A percentile compares a stretch with the other conserved stretches of the same genome.
Conservation (phyloP, 2,329 filamentous ascomycete genomes). For the Graphiopsis chlorocephala region DNA sequence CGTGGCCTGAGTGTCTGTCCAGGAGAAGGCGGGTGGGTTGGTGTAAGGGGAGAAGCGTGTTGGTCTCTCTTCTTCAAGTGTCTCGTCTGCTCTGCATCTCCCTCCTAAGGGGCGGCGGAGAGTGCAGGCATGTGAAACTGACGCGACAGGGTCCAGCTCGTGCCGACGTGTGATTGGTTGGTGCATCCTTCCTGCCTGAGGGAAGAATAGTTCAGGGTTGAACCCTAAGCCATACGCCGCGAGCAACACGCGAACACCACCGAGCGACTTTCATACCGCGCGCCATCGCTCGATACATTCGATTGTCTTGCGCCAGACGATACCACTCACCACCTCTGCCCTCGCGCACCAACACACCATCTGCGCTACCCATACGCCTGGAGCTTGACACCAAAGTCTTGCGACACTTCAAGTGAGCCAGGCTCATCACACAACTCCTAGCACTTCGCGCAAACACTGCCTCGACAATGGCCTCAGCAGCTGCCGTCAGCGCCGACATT, state of each 20-base stretch:
- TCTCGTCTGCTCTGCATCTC: neutral
- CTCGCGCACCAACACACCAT: neutral
- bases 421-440: neutral
- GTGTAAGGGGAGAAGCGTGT: neutral
- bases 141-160: neutral
- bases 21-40: neutral
- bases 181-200: neutral
- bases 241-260: neutral
- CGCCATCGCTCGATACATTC: neutral
- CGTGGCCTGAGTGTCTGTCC: neutral
- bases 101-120: neutral
- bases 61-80: neutral
- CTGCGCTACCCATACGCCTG: neutral
- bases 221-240: neutral
- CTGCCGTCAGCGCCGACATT: constrained; percentile 32
- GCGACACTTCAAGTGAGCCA: neutral
- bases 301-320: neutral
- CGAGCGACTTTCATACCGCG: neutral
- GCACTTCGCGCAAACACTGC: neutral
- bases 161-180: neutral
- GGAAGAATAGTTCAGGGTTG: neutral
- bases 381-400: too few relatives aligned
- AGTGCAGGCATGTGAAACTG: constrained; percentile 9
- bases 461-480: constrained; percentile 37
- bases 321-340: neutral